These are phyloP conservation scores for Spinacia oleracea DNA, from an alignment of 179 eudicot species.

Conservation along the genomic window DNA sequence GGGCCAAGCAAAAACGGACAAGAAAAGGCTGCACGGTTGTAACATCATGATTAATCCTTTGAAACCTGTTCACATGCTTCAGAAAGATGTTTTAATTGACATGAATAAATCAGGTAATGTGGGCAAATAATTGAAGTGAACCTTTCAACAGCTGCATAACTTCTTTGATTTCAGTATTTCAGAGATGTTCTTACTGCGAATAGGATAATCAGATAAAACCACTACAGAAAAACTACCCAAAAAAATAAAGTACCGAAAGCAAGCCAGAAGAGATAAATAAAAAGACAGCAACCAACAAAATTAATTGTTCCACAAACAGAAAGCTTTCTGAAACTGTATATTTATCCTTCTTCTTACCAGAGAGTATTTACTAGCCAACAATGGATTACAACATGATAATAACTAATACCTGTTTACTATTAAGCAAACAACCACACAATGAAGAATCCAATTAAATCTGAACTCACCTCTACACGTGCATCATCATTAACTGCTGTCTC, in stretches of 20 bases:
- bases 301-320: too few relatives aligned
- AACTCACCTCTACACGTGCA: constrained; percentile 55
- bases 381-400: background rate
- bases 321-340: too few relatives aligned
- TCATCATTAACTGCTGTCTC: constrained; percentile 68
- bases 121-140: too few relatives aligned
- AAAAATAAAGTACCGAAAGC: too few relatives aligned
- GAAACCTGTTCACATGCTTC: background rate
- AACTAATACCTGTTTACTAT: background rate
- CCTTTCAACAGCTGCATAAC: too few relatives aligned
- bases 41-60: background rate
- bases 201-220: too few relatives aligned
- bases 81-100: background rate
- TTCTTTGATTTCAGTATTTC: too few relatives aligned
- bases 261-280: too few relatives aligned
- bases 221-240: too few relatives aligned
- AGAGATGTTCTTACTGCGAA: too few relatives aligned
- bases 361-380: background rate
- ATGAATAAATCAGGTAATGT: too few relatives aligned
- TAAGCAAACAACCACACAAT: background rate
- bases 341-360: background rate
- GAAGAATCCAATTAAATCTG: background rate
- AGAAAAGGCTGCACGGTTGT: background rate
- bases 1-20: background rate
- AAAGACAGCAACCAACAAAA: too few relatives aligned